A percentile compares a stretch with the other conserved stretches of the same genome.
phyloP scores from a whole-genome alignment of 2,329 filamentous ascomycete species.

The Paramyrothecium sp. region DNA sequence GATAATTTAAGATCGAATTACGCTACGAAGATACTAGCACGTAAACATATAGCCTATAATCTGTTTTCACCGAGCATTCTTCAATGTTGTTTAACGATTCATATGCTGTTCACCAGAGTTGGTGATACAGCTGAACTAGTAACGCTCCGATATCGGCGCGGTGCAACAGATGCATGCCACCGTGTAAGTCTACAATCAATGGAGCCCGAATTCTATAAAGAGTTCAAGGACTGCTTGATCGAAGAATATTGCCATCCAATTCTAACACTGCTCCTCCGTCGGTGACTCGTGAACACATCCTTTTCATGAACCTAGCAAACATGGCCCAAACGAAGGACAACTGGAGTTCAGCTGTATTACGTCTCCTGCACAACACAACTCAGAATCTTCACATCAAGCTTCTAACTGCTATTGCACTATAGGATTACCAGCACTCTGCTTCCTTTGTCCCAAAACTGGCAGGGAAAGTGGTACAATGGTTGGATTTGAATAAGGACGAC shows the following conservation, averaged over 20 bases:
- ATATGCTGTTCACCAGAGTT: neutral
- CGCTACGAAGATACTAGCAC: conserved; percentile 2
- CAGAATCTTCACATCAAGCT: neutral
- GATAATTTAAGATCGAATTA: conserved; percentile 7
- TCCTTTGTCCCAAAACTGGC: conserved; percentile 64
- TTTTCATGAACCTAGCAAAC: too few relatives aligned
- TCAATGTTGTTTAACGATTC: neutral
- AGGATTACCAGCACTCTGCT: conserved; percentile 61
- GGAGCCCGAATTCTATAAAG: too few relatives aligned
- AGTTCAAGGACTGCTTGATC: too few relatives aligned
- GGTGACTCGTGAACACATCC: too few relatives aligned
- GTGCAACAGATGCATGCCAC: too few relatives aligned
- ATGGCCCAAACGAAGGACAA: conserved; percentile 23
- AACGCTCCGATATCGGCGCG: too few relatives aligned
- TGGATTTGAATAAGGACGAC: conserved; percentile 58
- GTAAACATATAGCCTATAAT: neutral
- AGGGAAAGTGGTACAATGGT: conserved; percentile 55
- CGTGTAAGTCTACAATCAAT: too few relatives aligned
- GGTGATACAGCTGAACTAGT: too few relatives aligned
- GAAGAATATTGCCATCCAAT: too few relatives aligned
- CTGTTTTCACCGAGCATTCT: neutral
- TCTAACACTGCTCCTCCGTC: too few relatives aligned
- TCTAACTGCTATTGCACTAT: conserved; percentile 11
- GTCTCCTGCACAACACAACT: neutral
- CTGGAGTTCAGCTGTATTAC: conserved; percentile 24